Evolutionary conservation across 805 yeast genomes (phyloP).

Genomic region (Millerago galiae): DNA sequence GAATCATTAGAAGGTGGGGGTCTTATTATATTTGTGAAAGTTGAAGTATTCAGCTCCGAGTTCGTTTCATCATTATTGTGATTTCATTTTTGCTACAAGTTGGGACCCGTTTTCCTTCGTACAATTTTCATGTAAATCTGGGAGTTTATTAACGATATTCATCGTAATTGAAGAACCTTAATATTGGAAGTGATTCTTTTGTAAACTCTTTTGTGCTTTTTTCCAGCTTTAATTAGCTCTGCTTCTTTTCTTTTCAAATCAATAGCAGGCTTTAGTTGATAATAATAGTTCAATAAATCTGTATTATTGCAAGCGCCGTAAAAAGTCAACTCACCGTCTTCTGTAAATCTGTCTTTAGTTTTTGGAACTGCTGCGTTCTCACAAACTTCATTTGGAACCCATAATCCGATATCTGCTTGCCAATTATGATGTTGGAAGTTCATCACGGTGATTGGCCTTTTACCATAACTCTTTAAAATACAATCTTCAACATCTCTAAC

Average conservation of each 20-base stretch:
- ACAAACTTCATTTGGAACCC: constrained; percentile 42
- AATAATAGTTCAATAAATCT: constrained; percentile 33
- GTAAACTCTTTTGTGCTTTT: constrained; percentile 15
- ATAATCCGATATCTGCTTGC: constrained; percentile 35
- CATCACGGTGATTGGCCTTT: constrained; percentile 6
- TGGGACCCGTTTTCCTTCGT: too few relatives aligned
- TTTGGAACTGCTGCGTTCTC: constrained; percentile 20
- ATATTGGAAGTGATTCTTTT: constrained; percentile 29
- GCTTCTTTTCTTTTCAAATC: constrained; percentile 25
- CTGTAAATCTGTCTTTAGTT: constrained; percentile 10
- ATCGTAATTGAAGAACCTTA: constrained; percentile 22
- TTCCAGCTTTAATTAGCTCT: constrained; percentile 19
- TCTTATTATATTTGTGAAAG: too few relatives aligned
- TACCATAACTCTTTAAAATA: constrained; percentile 31
- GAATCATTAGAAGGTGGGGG: too few relatives aligned
- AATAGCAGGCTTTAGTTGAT: constrained; percentile 23
- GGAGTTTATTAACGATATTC: constrained; percentile 8
- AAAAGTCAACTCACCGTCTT: constrained; percentile 24
- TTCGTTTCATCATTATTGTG: too few relatives aligned
- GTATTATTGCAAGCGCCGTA: constrained; percentile 34
- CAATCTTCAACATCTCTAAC: constrained; percentile 32
- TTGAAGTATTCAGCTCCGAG: too few relatives aligned
- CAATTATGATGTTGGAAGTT: constrained; percentile 27
- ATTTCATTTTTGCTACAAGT: too few relatives aligned
- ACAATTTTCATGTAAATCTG: too few relatives aligned